Evolutionary conservation across 2,329 filamentous ascomycete genomes (phyloP).

Genomic region (Acephala macrosclerotiorum): DNA sequence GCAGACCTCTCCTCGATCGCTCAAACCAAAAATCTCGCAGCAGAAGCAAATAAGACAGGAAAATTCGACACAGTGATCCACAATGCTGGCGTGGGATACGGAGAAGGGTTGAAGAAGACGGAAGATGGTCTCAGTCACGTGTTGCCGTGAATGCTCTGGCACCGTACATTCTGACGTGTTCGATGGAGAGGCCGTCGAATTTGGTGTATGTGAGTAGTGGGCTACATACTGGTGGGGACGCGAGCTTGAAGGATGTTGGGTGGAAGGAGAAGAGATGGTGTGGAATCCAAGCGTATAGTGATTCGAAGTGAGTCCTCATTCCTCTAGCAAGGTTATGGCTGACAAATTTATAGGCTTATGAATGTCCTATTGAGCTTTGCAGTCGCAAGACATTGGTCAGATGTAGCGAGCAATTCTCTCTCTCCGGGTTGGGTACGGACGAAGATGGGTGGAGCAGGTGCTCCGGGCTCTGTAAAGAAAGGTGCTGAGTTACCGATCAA

Average conservation of each 20-base stretch:
- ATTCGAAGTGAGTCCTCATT: slow-evolving; percentile 21
- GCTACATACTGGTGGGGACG: slow-evolving; percentile 20
- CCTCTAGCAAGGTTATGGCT: neutral
- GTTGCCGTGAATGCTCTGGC: slow-evolving; percentile 25
- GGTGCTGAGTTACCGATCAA: slow-evolving; percentile 8
- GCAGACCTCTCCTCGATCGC: slow-evolving; percentile 19
- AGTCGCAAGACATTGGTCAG: slow-evolving; percentile 21
- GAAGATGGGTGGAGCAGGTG: slow-evolving; percentile 22
- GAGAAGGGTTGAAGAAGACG: neutral
- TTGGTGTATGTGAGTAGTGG: slow-evolving; percentile 25
- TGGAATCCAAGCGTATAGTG: slow-evolving; percentile 23
- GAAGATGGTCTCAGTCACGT: slow-evolving; percentile 19
- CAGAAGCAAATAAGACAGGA: slow-evolving; percentile 18
- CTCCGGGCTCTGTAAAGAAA: slow-evolving; percentile 17
- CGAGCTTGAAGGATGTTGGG: slow-evolving; percentile 18
- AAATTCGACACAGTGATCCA: slow-evolving; percentile 22
- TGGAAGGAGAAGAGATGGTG: slow-evolving; percentile 23
- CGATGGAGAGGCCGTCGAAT: slow-evolving; percentile 21
- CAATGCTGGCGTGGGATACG: slow-evolving; percentile 20
- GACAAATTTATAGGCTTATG: slow-evolving; percentile 7
- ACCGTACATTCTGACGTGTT: slow-evolving; percentile 21
- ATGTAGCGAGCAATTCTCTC: slow-evolving; percentile 19
- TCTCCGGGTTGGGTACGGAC: slow-evolving; percentile 21
- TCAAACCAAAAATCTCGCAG: slow-evolving; percentile 17
- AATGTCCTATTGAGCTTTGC: slow-evolving; percentile 19